Evolutionary conservation across 2,329 filamentous ascomycete genomes (phyloP), one percentile per base, ranked within the genome.

Genomic region (Venturia oleaginea): DNA sequence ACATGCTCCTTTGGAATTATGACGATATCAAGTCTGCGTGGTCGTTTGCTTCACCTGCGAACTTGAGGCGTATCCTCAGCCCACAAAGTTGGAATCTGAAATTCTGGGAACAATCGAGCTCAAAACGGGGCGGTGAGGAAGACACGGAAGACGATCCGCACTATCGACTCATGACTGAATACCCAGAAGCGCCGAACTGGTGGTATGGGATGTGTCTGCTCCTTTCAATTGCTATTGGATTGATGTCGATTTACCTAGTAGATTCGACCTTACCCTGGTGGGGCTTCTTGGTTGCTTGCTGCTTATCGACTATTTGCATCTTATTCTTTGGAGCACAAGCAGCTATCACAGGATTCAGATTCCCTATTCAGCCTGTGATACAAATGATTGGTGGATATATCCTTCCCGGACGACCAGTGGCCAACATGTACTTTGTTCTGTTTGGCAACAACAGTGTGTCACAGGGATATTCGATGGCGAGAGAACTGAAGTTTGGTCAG

Each of bases 371-470:
- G 63, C 67, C 38, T 62, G 62, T 68, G 19, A 65, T 66, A 32
- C 67, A 70, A 46, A 59, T 68, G 55, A 17, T 67, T 34, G 64
- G 64, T 38, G 66, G 65, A 27, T 66, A 66, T 63, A 66, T 69
- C 38, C 69, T 63, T 38, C 68, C 75, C 0, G 72, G 74, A 2
- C 71, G 70, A 48, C 77, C 73, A 1, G 67, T 80, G 6, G 76
- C 76, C 10, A 65, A 80, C 65, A 76, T 80, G 72, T 79, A 79
- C 67, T 80, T 80, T 69, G 76, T 72, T 22, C 70, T 73, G 2
- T 71, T 74, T 30, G 66, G 68, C 6, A 75, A 77, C 65, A 75
- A 72, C 13, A 68, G 72, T 48, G 68, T 71, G 10, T 68, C 76
- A n/a, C 70, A 75, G 27, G 69, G 69, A 11, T 32, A 61, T 24